Evolutionary conservation across 1,139 yeast genomes (phyloP).

Genomic region (Taiozyma onychis): DNA sequence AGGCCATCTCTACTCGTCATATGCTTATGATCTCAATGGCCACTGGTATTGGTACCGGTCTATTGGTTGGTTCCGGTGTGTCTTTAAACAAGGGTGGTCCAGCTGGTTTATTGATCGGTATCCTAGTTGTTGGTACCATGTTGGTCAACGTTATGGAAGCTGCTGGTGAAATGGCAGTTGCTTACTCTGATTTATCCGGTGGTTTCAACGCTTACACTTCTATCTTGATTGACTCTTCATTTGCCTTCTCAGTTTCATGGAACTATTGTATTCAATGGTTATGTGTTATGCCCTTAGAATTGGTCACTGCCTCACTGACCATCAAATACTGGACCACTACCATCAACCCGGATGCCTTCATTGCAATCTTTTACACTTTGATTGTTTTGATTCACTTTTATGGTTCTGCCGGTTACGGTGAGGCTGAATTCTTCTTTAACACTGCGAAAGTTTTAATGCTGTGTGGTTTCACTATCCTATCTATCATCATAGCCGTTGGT

Average conservation of each 20-base stretch:
- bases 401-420: slow-evolving; percentile 71
- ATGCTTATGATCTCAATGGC: slow-evolving; percentile 75
- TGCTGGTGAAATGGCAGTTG: slow-evolving; percentile 80
- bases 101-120: slow-evolving; percentile 68
- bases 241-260: slow-evolving; percentile 81
- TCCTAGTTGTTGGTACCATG: slow-evolving; percentile 60
- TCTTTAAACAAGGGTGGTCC: slow-evolving; percentile 74
- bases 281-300: slow-evolving; percentile 66
- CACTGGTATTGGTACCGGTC: slow-evolving; percentile 80
- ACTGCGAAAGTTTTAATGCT: slow-evolving; percentile 56
- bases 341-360: slow-evolving; percentile 63
- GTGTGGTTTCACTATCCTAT: slow-evolving; percentile 57
- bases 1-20: slow-evolving; percentile 46
- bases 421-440: slow-evolving; percentile 62
- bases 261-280: slow-evolving; percentile 79
- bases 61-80: slow-evolving; percentile 69
- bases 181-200: slow-evolving; percentile 69
- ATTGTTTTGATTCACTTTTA: slow-evolving; percentile 52
- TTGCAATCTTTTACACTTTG: slow-evolving; percentile 57
- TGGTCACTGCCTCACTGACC: slow-evolving; percentile 72
- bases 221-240: slow-evolving; percentile 60
- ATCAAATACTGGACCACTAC: slow-evolving; percentile 58
- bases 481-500: slow-evolving; percentile 57
- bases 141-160: slow-evolving; percentile 75
- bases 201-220: slow-evolving; percentile 71